phyloP scores from a whole-genome alignment of 2,329 filamentous ascomycete species.

The Teratosphaeria viscida region DNA sequence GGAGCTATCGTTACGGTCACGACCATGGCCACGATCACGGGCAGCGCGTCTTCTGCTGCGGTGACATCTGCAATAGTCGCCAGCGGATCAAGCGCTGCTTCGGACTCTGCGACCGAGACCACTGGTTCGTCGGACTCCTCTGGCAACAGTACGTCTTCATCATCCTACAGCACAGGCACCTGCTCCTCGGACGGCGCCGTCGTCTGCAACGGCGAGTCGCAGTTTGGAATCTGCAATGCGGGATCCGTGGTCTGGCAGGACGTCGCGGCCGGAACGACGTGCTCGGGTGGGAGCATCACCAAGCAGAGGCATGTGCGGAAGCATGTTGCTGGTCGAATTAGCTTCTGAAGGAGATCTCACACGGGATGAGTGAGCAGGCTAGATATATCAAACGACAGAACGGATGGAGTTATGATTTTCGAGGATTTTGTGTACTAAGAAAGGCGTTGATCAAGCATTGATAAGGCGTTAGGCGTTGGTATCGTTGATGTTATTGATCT shows the following conservation, averaged over 20 bases:
- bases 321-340: constrained; percentile 2
- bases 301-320: constrained; percentile 11
- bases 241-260: constrained; percentile 30
- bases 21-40: constrained; percentile 1
- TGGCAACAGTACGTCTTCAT: background rate
- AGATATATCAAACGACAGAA: background rate
- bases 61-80: background rate
- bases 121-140: background rate
- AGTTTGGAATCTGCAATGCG: constrained; percentile 36
- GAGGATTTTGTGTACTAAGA: background rate
- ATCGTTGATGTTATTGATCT: background rate
- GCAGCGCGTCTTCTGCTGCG: background rate
- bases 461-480: background rate
- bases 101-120: too few relatives aligned
- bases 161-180: constrained; percentile 15
- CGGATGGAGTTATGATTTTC: background rate
- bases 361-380: background rate
- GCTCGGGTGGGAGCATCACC: constrained; percentile 27
- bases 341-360: background rate
- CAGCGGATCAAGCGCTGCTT: background rate
- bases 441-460: background rate
- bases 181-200: constrained; percentile 33
- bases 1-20: background rate
- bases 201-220: constrained; percentile 32
- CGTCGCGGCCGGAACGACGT: constrained; percentile 33